Evolutionary conservation across 148 eudicot species (phyloP), one percentile per base, ranked within the genome.

Genomic region (Fagopyrum tataricum): DNA sequence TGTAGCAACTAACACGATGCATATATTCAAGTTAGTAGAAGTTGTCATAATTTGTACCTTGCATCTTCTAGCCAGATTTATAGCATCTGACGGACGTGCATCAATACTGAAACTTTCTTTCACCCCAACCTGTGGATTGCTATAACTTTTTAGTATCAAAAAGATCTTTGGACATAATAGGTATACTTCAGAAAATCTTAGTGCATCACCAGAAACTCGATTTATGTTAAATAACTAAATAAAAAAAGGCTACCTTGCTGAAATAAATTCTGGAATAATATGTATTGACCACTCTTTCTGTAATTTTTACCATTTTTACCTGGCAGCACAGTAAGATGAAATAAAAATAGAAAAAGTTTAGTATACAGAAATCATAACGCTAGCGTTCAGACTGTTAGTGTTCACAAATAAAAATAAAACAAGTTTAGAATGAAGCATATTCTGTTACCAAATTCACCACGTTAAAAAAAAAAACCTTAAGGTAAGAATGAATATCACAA

Each of bases 81-180:
- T 85, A 81, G 96, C 92, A 91, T 91, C 96, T 31, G 96, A 91
- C 20, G 96, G 92, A 24, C 87, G 88, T 62, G 89, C 91, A 82
- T 91, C 93, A 47, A 91, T 84, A 74, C 85, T 87, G 67, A 87
- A 76, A 74, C 70, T 77, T 64, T 74, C 87, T 44, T 72, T 81
- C 74, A 78, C 81, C 21, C 89, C 96, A 56, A 77, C 79, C 96
- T 91, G 79, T 78, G 70, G 73, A 56, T 49, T 72, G 21, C 42
- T 58, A 64, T 0, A 55, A 73, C 40, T 68, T 9, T 0, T 67
- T 40, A 40, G 11, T 67, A 41, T 26, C 44, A 73, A 31, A 31
- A 72, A 0, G 40, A 47, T 48, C 67, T 73, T 18, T 18, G 18
- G 9, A 40, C 47, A 17, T 43, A 8, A 26, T 40, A 40, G 9